These are phyloP conservation scores for Kluyveromyces siamensis DNA, from an alignment of 805 yeast species.

Conservation along the genomic window DNA sequence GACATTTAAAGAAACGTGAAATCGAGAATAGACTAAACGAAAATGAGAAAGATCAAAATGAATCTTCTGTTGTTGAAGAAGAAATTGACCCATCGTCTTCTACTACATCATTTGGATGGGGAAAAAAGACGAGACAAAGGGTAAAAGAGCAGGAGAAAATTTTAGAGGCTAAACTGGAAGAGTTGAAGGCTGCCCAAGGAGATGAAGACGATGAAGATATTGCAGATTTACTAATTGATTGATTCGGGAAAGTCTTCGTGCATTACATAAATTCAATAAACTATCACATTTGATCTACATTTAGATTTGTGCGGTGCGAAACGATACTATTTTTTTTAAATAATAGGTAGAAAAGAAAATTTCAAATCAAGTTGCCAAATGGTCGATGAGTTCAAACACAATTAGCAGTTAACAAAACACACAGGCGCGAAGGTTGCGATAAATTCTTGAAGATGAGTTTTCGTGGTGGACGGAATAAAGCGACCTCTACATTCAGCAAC, in stretches of 20 bases:
- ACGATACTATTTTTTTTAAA: too few relatives aligned
- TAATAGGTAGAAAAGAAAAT: background rate
- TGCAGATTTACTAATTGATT: slow-evolving; percentile 57
- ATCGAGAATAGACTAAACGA: slow-evolving; percentile 40
- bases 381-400: too few relatives aligned
- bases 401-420: background rate
- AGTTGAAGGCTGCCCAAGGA: slow-evolving; percentile 35
- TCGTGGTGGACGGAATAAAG: slow-evolving; percentile 36
- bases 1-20: slow-evolving; percentile 49
- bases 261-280: too few relatives aligned
- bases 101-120: slow-evolving; percentile 62
- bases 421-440: background rate
- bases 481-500: slow-evolving; percentile 28
- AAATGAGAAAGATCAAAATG: slow-evolving; percentile 25
- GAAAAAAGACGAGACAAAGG: slow-evolving; percentile 58
- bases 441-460: slow-evolving; percentile 39
- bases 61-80: slow-evolving; percentile 22
- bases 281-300: background rate
- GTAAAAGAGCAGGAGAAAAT: slow-evolving; percentile 47
- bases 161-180: slow-evolving; percentile 39
- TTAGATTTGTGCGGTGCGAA: background rate
- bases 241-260: slow-evolving; percentile 1
- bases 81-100: slow-evolving; percentile 31
- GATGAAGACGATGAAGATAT: slow-evolving; percentile 52
- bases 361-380: background rate